Evolutionary conservation across 1,284 basidiomycete species (phyloP).

Genomic region (Boletus smithii): DNA sequence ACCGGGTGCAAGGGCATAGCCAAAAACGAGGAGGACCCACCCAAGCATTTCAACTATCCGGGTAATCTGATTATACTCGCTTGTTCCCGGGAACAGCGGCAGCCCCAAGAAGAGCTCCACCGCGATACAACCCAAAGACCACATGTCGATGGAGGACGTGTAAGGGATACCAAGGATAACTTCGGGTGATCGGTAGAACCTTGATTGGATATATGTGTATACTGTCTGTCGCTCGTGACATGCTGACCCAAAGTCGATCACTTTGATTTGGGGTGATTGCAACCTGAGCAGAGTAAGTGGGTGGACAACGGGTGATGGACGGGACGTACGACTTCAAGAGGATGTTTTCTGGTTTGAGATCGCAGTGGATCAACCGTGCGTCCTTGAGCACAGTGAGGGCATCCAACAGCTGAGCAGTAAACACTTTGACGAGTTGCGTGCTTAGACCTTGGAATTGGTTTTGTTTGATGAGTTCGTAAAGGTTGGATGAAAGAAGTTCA

Average conservation of each 20-base stretch:
- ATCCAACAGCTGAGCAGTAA: constrained; percentile 93
- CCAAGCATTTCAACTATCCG: constrained; percentile 98
- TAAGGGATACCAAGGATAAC: constrained; percentile 95
- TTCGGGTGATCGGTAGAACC: constrained; percentile 98
- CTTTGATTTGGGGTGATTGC: constrained; percentile 97
- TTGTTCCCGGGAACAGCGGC: constrained; percentile 96
- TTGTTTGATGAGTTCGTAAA: constrained; percentile 99
- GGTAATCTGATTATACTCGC: constrained; percentile 98
- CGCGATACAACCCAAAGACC: constrained; percentile 93
- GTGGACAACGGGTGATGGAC: not conserved
- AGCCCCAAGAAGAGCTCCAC: constrained; percentile 97
- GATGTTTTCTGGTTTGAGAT: constrained; percentile 97
- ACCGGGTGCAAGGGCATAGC: constrained; percentile 1
- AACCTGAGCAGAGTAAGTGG: constrained; percentile 48
- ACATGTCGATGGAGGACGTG: constrained; percentile 93
- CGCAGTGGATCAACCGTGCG: constrained; percentile 94
- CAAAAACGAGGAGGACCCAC: constrained; percentile 45
- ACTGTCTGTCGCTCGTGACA: constrained; percentile 99
- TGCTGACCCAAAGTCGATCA: constrained; percentile 98
- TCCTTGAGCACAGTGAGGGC: constrained; percentile 92
- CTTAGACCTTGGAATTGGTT: constrained; percentile 98
- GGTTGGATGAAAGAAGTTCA: constrained; percentile 94
- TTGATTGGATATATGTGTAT: constrained; percentile 98
- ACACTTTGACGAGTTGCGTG: constrained; percentile 96
- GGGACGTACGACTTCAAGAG: constrained; percentile 82